phyloP scores from a whole-genome alignment of 768 basidiomycete species.

The Russula vinacea region DNA sequence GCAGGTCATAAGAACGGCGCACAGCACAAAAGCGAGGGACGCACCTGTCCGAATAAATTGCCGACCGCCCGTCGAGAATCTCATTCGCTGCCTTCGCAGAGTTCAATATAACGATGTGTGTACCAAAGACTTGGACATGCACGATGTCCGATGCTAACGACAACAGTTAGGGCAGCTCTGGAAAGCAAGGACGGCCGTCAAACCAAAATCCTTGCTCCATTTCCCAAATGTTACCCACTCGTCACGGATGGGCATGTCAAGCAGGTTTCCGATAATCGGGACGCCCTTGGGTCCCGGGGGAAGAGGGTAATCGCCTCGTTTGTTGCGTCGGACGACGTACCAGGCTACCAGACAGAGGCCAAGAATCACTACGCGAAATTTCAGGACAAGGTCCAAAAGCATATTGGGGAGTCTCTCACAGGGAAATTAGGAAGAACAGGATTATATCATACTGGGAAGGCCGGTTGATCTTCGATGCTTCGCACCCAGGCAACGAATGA shows the following conservation, averaged over 20 bases:
- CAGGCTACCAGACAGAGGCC: background rate
- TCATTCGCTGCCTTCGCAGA: constrained; percentile 15
- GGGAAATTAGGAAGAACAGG: background rate
- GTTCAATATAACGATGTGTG: constrained; percentile 16
- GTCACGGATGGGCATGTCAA: constrained; percentile 8
- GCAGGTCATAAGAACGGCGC: background rate
- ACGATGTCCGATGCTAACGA: constrained; percentile 9
- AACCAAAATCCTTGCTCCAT: constrained; percentile 11
- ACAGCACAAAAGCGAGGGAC: background rate
- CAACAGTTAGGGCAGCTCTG: background rate
- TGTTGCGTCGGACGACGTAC: constrained; percentile 4
- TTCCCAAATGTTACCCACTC: constrained; percentile 6
- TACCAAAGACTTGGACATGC: constrained; percentile 6
- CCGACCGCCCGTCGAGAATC: constrained; percentile 6
- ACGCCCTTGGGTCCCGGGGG: constrained; percentile 16
- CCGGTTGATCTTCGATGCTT: background rate
- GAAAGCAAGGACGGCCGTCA: background rate
- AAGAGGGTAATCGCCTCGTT: background rate
- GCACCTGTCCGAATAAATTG: constrained; percentile 21
- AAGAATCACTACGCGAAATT: background rate
- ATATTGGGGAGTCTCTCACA: background rate
- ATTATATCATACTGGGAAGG: background rate
- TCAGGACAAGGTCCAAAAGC: background rate
- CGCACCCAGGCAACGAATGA: no score
- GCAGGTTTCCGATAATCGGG: constrained; percentile 18